Evolutionary conservation across 2,329 filamentous ascomycete species (phyloP).

Genomic region (Tolypocladium album): DNA sequence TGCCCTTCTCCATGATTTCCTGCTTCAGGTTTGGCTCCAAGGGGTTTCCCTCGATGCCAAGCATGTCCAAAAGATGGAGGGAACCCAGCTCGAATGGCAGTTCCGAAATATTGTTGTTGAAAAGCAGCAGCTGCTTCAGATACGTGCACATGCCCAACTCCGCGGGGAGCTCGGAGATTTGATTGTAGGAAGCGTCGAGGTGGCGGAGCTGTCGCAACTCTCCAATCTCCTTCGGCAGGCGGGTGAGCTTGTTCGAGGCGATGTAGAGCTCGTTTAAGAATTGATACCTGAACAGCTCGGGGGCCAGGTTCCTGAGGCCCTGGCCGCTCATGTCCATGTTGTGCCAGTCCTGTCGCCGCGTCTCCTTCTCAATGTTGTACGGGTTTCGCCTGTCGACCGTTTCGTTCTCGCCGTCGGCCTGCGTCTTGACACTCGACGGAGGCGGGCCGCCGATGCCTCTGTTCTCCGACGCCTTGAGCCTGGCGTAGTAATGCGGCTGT

Average conservation of each 20-base stretch:
- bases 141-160: constrained; percentile 97
- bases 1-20: constrained; percentile 78
- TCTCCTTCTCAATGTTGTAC: constrained; percentile 54
- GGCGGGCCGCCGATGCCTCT: constrained; percentile 50
- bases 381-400: constrained; percentile 47
- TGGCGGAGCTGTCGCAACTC: constrained; percentile 70
- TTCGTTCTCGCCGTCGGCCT: constrained; percentile 41
- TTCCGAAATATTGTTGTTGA: constrained; percentile 78
- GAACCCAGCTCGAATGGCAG: constrained; percentile 83
- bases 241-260: constrained; percentile 79
- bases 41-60: constrained; percentile 89
- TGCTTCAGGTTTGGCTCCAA: constrained; percentile 66
- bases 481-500: constrained; percentile 60
- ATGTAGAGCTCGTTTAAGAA: constrained; percentile 91
- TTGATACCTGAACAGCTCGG: constrained; percentile 72
- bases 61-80: constrained; percentile 74
- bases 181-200: constrained; percentile 83
- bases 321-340: constrained; percentile 95
- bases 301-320: constrained; percentile 72
- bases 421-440: constrained; percentile 34
- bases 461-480: constrained; percentile 60
- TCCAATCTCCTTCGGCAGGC: constrained; percentile 72
- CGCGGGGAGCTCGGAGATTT: constrained; percentile 68
- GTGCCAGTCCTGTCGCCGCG: constrained; percentile 75
- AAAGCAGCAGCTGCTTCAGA: constrained; percentile 73